phyloP scores from a whole-genome alignment of 2,329 filamentous ascomycete species.

The Diaporthe amygdali region DNA sequence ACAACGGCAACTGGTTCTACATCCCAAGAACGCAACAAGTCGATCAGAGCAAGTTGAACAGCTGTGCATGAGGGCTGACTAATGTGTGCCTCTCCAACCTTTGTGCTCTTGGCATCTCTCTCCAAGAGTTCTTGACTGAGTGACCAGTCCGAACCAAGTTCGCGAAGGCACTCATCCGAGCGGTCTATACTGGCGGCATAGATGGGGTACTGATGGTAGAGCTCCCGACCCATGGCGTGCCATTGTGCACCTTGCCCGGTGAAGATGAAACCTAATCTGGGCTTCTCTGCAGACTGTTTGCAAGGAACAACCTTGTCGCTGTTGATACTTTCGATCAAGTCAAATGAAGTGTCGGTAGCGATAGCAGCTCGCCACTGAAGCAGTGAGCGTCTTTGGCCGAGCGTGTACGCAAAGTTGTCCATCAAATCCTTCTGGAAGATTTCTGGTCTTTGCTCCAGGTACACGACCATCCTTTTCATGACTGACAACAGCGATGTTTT shows the following conservation, averaged over 20 bases:
- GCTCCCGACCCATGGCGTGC: slow-evolving; percentile 34
- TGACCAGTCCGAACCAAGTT: slow-evolving; percentile 34
- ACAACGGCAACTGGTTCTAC: slow-evolving; percentile 28
- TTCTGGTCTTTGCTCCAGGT: slow-evolving; percentile 47
- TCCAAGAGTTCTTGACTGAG: slow-evolving; percentile 33
- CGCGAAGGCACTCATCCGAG: slow-evolving; percentile 36
- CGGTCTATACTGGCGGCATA: slow-evolving; percentile 41
- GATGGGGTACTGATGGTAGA: slow-evolving; percentile 36
- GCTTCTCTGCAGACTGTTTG: not conserved
- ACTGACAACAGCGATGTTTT: slow-evolving; percentile 40
- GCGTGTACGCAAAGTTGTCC: slow-evolving; percentile 52
- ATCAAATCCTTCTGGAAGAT: slow-evolving; percentile 50
- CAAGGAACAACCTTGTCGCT: slow-evolving; percentile 32
- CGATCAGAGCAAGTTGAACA: slow-evolving; percentile 40
- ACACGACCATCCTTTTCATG: slow-evolving; percentile 46
- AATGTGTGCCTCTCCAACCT: slow-evolving; percentile 34
- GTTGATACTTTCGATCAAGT: slow-evolving; percentile 50
- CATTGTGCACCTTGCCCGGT: slow-evolving; percentile 43
- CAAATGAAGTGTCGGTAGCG: slow-evolving; percentile 47
- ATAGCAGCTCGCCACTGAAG: slow-evolving; percentile 43
- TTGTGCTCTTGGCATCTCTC: slow-evolving; percentile 23
- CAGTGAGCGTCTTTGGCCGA: slow-evolving; percentile 34
- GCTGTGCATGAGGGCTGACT: slow-evolving; percentile 38
- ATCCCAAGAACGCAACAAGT: slow-evolving; percentile 31
- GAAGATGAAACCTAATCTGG: slow-evolving; percentile 34